These are phyloP conservation scores for Wallacemonas collosoma DNA, from an alignment of 208 protist genomes.

Conservation along the genomic window DNA sequence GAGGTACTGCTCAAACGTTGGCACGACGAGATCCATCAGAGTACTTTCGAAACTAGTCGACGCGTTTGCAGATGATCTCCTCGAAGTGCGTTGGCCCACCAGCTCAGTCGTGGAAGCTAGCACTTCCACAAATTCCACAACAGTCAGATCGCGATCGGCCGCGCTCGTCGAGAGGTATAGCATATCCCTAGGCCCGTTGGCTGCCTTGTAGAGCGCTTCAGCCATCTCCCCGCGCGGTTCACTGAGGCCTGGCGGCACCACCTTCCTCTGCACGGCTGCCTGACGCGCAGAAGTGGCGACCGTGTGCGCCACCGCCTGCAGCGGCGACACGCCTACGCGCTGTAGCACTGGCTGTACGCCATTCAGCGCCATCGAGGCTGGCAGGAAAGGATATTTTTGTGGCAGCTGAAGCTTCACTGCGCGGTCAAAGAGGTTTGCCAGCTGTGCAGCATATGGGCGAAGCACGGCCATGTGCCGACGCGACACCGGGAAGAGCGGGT, in stretches of 20 bases:
- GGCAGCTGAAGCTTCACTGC: slow-evolving; percentile 25
- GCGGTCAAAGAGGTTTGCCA: slow-evolving; percentile 24
- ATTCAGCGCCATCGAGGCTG: slow-evolving; percentile 25
- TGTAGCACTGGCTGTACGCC: slow-evolving; percentile 31
- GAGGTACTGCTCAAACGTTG: neutral
- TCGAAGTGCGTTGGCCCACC: slow-evolving; percentile 12
- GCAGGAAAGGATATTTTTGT: slow-evolving; percentile 20
- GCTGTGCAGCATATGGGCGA: slow-evolving; percentile 18
- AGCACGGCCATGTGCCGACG: slow-evolving; percentile 30
- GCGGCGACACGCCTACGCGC: slow-evolving; percentile 17
- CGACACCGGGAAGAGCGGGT: slow-evolving; percentile 56
- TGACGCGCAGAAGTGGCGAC: too few relatives aligned
- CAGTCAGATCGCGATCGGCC: slow-evolving; percentile 43
- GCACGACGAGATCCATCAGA: neutral
- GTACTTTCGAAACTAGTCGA: neutral
- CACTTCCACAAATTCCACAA: slow-evolving; percentile 84
- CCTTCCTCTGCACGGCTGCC: too few relatives aligned
- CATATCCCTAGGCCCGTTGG: slow-evolving; percentile 28
- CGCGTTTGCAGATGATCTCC: slow-evolving; percentile 6
- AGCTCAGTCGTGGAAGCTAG: slow-evolving; percentile 41
- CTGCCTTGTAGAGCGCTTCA: slow-evolving; percentile 33
- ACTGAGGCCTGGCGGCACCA: slow-evolving; percentile 44
- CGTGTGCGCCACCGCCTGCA: slow-evolving; percentile 8
- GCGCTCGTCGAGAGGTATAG: slow-evolving; percentile 32
- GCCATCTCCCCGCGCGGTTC: slow-evolving; percentile 35